A percentile compares a stretch with the other conserved stretches of the same genome.
Conservation (phyloP, 1,284 basidiomycete genomes). For the Boletus mariae region DNA sequence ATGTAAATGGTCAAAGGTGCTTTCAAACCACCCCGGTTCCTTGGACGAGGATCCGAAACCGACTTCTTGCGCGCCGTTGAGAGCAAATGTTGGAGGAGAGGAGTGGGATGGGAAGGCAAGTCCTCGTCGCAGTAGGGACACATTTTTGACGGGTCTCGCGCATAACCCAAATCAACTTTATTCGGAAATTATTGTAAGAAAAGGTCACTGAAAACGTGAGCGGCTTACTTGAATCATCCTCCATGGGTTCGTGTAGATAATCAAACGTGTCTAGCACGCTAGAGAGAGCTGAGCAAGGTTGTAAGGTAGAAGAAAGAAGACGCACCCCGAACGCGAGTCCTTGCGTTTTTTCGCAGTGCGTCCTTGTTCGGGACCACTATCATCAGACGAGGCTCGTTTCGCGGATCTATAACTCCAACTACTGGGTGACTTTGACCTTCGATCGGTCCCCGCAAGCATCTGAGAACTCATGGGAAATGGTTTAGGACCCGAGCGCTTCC, state of each 20-base stretch:
- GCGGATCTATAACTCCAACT: conserved; percentile 17
- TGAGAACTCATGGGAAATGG: no score
- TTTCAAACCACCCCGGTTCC: conserved; percentile 65
- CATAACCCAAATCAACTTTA: conserved; percentile 20
- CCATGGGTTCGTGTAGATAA: conserved; percentile 19
- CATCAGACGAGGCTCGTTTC: conserved; percentile 40
- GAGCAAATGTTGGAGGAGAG: conserved; percentile 55
- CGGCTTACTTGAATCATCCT: conserved; percentile 29
- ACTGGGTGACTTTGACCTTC: conserved; percentile 20
- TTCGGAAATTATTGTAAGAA: not conserved
- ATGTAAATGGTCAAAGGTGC: conserved; percentile 62
- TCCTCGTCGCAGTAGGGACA: conserved; percentile 77
- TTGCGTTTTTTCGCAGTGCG: conserved; percentile 37
- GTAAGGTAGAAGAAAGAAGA: conserved; percentile 5
- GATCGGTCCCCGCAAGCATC: conserved; percentile 28
- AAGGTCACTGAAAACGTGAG: not conserved
- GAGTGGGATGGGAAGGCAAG: conserved; percentile 60
- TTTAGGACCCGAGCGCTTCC: no score
- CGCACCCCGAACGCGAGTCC: conserved; percentile 25
- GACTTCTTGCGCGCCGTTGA: conserved; percentile 49
- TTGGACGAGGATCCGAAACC: conserved; percentile 54
- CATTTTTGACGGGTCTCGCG: conserved; percentile 58
- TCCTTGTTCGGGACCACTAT: conserved; percentile 28
- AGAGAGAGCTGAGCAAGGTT: not conserved
- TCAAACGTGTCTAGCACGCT: conserved; percentile 18